Percentiles rank a stretch among this genome's conserved stretches.
Conservation (phyloP, 768 basidiomycete species). For the Russula emetica region DNA sequence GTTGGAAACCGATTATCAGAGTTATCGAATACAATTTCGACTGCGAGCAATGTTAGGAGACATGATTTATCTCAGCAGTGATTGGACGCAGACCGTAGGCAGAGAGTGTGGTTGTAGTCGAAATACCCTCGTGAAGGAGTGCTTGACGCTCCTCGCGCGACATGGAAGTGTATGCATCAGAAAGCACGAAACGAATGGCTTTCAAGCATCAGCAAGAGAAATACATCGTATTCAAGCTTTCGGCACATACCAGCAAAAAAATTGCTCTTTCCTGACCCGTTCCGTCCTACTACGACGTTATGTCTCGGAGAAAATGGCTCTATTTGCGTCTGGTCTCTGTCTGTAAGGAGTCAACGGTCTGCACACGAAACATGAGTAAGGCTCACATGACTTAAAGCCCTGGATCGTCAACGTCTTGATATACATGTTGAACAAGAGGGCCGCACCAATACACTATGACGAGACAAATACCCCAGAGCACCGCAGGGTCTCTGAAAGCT, state of each 20-base stretch:
- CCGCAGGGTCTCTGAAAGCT: not conserved
- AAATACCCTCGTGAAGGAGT: conserved; percentile 91
- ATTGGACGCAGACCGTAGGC: conserved; percentile 66
- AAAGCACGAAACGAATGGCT: conserved; percentile 97
- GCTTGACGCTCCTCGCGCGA: conserved; percentile 87
- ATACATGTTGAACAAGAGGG: conserved; percentile 46
- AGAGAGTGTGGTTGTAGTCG: conserved; percentile 80
- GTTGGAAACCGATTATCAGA: conserved; percentile 92
- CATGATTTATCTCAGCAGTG: not conserved
- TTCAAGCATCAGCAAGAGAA: not conserved
- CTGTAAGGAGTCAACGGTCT: conserved; percentile 37
- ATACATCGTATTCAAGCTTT: not conserved
- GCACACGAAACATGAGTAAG: conserved; percentile 12
- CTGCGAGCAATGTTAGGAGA: conserved; percentile 35
- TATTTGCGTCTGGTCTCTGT: conserved; percentile 85
- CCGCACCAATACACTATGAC: not conserved
- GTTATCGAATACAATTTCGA: conserved; percentile 96
- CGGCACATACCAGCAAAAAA: conserved; percentile 81
- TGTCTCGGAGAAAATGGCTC: conserved; percentile 92
- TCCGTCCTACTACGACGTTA: conserved; percentile 95
- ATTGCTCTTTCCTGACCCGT: conserved; percentile 98
- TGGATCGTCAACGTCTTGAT: conserved; percentile 89
- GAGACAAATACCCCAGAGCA: not conserved
- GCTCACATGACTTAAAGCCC: conserved; percentile 96
- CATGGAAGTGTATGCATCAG: conserved; percentile 97